A percentile compares a stretch with the other conserved stretches of the same genome.
These are phyloP conservation scores for Hibiscus mutabilis DNA, from an alignment of 345 rosid genomes.

Conservation along the genomic window DNA sequence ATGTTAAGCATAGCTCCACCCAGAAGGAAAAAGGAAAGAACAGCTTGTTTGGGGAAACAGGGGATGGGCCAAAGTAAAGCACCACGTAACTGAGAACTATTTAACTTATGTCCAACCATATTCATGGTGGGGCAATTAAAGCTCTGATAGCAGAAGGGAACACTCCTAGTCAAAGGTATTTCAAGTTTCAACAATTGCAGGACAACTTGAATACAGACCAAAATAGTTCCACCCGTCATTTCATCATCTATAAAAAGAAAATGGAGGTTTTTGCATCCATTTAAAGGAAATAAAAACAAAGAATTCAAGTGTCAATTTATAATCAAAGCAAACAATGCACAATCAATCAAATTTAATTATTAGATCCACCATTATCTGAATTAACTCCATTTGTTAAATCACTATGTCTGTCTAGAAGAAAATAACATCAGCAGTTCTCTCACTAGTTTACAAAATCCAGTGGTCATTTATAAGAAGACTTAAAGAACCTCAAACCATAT, in stretches of 20 bases:
- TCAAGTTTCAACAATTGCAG: not conserved
- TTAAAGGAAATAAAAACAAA: not conserved
- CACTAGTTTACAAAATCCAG: not conserved
- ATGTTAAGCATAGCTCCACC: not conserved
- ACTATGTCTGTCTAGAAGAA: not conserved
- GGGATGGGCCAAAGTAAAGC: not conserved
- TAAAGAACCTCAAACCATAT: not conserved
- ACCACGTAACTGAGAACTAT: not conserved
- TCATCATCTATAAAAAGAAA: not conserved
- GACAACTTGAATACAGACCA: slow-evolving; percentile 3
- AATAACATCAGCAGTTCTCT: not conserved
- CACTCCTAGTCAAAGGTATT: not conserved
- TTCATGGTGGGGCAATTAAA: not conserved
- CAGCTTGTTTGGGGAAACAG: not conserved
- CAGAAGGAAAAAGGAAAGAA: not conserved
- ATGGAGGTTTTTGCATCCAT: not conserved
- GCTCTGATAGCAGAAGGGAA: not conserved
- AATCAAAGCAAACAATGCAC: not conserved
- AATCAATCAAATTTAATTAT: not conserved
- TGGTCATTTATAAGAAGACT: slow-evolving; percentile 4
- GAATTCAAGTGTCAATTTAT: not conserved
- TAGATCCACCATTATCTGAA: not conserved
- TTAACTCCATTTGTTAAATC: not conserved
- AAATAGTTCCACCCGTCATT: not conserved
- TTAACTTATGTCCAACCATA: not conserved